phyloP scores from a whole-genome alignment of 169 alveolate species.

The Eimeria brunetti region DNA sequence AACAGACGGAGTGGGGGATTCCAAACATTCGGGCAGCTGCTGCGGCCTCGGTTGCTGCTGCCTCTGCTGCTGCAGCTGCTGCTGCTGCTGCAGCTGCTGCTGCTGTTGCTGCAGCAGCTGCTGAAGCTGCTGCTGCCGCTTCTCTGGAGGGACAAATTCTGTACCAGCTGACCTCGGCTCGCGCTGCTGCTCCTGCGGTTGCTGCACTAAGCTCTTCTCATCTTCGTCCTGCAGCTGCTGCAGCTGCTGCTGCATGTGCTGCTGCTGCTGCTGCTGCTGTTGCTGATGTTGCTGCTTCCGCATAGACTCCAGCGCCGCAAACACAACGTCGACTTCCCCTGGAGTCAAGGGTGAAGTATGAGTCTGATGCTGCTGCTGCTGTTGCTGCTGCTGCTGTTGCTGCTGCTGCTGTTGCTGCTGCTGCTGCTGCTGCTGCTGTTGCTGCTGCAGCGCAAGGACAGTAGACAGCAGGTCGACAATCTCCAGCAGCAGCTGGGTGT shows the following conservation, averaged over 20 bases:
- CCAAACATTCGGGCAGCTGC: neutral
- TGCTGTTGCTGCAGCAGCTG: constrained; percentile 12
- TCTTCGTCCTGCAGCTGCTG: constrained; percentile 9
- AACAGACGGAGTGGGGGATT: neutral
- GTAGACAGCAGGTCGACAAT: constrained; percentile 27
- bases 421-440: constrained; percentile 61
- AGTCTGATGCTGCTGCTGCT: constrained; percentile 19
- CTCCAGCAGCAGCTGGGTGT: constrained; percentile 63
- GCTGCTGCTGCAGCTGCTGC: neutral
- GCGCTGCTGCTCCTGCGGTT: constrained; percentile 36
- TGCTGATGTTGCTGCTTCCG: constrained; percentile 25
- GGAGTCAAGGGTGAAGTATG: neutral
- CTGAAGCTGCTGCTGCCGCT: constrained; percentile 34
- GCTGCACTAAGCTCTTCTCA: neutral
- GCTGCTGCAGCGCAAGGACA: constrained; percentile 58
- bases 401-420: no score
- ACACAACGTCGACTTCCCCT: constrained; percentile 24
- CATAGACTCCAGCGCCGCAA: constrained; percentile 30
- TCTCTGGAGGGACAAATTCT: neutral
- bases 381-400: no score
- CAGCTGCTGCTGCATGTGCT: constrained; percentile 4
- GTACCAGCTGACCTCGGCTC: neutral
- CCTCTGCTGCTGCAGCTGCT: neutral
- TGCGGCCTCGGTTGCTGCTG: constrained; percentile 12
- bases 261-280: constrained; percentile 33